Evolutionary conservation across 2,329 filamentous ascomycete genomes (phyloP).

Genomic region (Phaeosphaeriaceae sp.): DNA sequence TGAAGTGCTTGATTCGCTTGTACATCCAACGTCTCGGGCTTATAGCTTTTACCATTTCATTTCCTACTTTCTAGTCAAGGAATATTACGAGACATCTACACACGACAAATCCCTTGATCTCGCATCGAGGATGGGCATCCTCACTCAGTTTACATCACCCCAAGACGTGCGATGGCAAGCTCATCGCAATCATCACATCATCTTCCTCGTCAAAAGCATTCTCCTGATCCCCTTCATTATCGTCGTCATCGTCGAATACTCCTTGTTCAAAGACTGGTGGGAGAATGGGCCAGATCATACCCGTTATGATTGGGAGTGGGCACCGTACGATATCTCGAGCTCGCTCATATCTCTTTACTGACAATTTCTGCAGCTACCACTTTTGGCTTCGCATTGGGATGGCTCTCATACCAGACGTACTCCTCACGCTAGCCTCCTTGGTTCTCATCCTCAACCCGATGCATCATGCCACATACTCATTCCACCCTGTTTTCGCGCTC

Average conservation of each 20-base stretch:
- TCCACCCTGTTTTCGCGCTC: conserved; percentile 13
- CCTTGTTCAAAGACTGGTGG: conserved; percentile 9
- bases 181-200: conserved; percentile 13
- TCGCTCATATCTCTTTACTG: background rate
- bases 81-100: no score
- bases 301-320: background rate
- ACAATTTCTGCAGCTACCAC: background rate
- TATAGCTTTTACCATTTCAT: no score
- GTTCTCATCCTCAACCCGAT: conserved; percentile 3
- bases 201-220: conserved; percentile 14
- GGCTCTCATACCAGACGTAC: conserved; percentile 8
- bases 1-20: background rate
- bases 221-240: conserved; percentile 15
- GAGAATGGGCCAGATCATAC: background rate
- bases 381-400: conserved; percentile 14
- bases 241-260: conserved; percentile 18
- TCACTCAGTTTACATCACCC: conserved; percentile 7
- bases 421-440: conserved; percentile 3
- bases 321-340: conserved; percentile 3
- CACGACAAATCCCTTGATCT: background rate
- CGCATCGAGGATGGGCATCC: conserved; percentile 8
- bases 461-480: conserved; percentile 5
- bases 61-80: no score
- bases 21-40: no score
- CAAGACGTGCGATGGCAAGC: conserved; percentile 16